A percentile compares a stretch with the other conserved stretches of the same genome.
Evolutionary conservation across 108 stramenopile genomes (phyloP).

Genomic region (Mayamaea pseudoterrestris): DNA sequence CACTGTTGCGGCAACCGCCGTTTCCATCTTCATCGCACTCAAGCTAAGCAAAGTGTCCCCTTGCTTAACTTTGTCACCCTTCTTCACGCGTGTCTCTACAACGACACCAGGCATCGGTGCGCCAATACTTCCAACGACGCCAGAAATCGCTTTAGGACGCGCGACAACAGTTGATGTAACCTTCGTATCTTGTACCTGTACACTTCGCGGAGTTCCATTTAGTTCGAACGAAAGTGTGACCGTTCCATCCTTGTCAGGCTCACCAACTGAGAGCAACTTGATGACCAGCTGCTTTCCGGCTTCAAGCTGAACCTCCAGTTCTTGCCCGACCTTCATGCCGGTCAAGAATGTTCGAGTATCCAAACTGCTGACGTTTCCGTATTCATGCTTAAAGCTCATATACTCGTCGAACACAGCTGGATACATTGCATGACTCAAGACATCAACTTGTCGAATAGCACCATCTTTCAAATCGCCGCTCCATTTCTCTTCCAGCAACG

Average conservation of each 20-base stretch:
- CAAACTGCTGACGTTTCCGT: slow-evolving; percentile 63
- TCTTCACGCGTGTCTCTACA: slow-evolving; percentile 78
- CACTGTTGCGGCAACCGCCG: slow-evolving; percentile 71
- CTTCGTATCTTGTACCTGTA: slow-evolving; percentile 56
- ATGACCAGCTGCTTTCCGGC: slow-evolving; percentile 76
- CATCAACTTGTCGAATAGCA: slow-evolving; percentile 68
- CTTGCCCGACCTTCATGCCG: slow-evolving; percentile 88
- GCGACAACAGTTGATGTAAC: slow-evolving; percentile 22
- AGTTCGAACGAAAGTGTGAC: slow-evolving; percentile 86
- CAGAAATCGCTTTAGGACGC: slow-evolving; percentile 48
- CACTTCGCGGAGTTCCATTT: slow-evolving; percentile 81
- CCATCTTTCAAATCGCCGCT: slow-evolving; percentile 15
- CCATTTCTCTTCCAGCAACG: slow-evolving; percentile 66
- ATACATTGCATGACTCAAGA: slow-evolving; percentile 88
- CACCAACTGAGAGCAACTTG: slow-evolving; percentile 56
- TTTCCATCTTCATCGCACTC: slow-evolving; percentile 98
- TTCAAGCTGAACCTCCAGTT: slow-evolving; percentile 60
- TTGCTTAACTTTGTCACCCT: slow-evolving; percentile 76
- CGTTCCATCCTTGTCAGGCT: slow-evolving; percentile 59
- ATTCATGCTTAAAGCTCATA: slow-evolving; percentile 48
- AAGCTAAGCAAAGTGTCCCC: slow-evolving; percentile 85
- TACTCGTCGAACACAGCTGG: slow-evolving; percentile 86
- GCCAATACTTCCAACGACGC: slow-evolving; percentile 64
- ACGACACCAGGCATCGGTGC: slow-evolving; percentile 96
- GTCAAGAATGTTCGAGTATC: slow-evolving; percentile 89